Evolutionary conservation across 164 flowering plant species (phyloP), one percentile per base, ranked within the genome.

Genomic region (Stephania japonica): DNA sequence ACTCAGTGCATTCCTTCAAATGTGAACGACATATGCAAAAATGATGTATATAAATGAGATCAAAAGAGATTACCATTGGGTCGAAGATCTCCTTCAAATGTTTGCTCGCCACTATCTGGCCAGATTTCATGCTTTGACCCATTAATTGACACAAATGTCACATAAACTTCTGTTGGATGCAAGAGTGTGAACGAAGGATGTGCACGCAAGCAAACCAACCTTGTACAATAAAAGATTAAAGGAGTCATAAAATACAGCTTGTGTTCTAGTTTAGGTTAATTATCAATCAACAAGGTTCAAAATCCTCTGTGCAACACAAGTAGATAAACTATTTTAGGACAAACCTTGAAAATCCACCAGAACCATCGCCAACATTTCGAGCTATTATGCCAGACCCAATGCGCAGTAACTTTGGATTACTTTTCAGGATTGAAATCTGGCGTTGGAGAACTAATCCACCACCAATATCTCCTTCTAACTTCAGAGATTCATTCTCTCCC

Each of bases 301-400:
- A 47, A 47, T 11, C 53, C 53, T 47, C 10, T 3, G 53, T 21
- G 6, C 65, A 69, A 66, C 38, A 63, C 24, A 32, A 75, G 38
- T 27, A 38, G 59, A 44, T 73, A 23, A 67, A 18, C 23, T 21
- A n/a, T 75, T 32, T 32, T 32, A 32, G 38, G 42, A 12, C 81
- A 67, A 69, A 90, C 97, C 95, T 88, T 78, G 97, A 91, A 80
- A 75, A 94, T 82, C 97, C 99, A 69, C 99, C 99, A 63, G 99
- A 92, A 63, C 99, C 97, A 79, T 97, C 97, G 76, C 96, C 96
- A 75, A 94, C 96, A 21, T 77, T 86, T 23, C 80, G 83, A 42
- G 94, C 94, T 67, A 88, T 32, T 70, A 94, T 87, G 73, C 85
- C 77, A 42, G 98, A 94, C 61, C 87, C 78, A 21, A 94, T 88